These are phyloP conservation scores for Nidularia sp. DNA, from an alignment of 768 basidiomycete species.

Conservation along the genomic window DNA sequence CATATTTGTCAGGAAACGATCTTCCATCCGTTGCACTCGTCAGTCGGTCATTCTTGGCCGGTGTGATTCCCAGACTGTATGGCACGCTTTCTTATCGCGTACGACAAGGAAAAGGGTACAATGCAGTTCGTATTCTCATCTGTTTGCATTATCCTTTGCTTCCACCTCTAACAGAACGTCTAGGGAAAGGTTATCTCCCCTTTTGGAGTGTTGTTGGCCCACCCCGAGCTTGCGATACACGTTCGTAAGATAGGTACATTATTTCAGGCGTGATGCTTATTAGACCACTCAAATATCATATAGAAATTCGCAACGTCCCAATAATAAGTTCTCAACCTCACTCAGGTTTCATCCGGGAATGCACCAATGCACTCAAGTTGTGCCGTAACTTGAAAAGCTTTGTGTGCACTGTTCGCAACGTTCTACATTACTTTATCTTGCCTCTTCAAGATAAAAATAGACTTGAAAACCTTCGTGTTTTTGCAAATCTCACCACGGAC, in stretches of 20 bases:
- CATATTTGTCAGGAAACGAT: slow-evolving; percentile 47
- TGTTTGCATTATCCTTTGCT: not conserved
- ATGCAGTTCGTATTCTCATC: slow-evolving; percentile 29
- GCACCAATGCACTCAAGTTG: slow-evolving; percentile 38
- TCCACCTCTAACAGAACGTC: not conserved
- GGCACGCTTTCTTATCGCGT: slow-evolving; percentile 48
- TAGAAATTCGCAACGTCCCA: slow-evolving; percentile 52
- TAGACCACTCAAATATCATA: not conserved
- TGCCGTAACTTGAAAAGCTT: slow-evolving; percentile 56
- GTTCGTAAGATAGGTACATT: slow-evolving; percentile 53
- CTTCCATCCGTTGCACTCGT: slow-evolving; percentile 61
- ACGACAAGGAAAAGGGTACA: slow-evolving; percentile 56
- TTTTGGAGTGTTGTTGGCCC: slow-evolving; percentile 52
- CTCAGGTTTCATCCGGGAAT: slow-evolving; percentile 51
- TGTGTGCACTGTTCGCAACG: slow-evolving; percentile 41
- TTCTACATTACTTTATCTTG: slow-evolving; percentile 46
- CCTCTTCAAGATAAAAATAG: slow-evolving; percentile 38
- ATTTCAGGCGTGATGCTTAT: not conserved
- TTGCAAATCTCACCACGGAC: slow-evolving; percentile 46
- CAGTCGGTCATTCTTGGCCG: slow-evolving; percentile 61
- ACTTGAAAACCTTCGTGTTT: slow-evolving; percentile 44
- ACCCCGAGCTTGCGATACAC: slow-evolving; percentile 50
- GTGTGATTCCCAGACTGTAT: slow-evolving; percentile 62
- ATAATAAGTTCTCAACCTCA: slow-evolving; percentile 27
- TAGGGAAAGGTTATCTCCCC: slow-evolving; percentile 46